A percentile compares a stretch with the other conserved stretches of the same genome.
Conservation (phyloP, 179 eudicot species). For the Camellia oleifera region DNA sequence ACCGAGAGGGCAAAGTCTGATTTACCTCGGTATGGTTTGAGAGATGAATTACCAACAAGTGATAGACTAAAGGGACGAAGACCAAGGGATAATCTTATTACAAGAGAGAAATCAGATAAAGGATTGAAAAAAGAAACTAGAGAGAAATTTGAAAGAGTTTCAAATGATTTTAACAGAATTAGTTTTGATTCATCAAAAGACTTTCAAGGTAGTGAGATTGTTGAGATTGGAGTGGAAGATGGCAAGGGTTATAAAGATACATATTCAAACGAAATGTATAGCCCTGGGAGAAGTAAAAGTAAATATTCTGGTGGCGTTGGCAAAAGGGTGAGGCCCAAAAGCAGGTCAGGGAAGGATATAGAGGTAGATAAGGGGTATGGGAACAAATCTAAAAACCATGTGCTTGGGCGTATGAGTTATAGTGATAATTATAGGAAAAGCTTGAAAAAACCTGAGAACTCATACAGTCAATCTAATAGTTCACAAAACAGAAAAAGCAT, state of each 20-base stretch:
- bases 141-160: conserved; percentile 19
- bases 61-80: conserved; percentile 18
- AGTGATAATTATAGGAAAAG: conserved; percentile 16
- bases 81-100: conserved; percentile 16
- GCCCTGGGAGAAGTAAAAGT: conserved; percentile 16
- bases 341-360: conserved; percentile 21
- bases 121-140: conserved; percentile 14
- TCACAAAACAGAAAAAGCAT: conserved; percentile 14
- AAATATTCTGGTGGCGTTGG: conserved; percentile 9
- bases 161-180: conserved; percentile 13
- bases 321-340: conserved; percentile 11
- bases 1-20: conserved; percentile 41
- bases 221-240: conserved; percentile 25
- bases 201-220: conserved; percentile 20
- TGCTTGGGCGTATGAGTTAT: conserved; percentile 3
- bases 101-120: conserved; percentile 20
- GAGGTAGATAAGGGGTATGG: conserved; percentile 10
- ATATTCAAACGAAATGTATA: conserved; percentile 29
- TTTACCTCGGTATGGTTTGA: conserved; percentile 13
- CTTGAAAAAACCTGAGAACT: conserved; percentile 17
- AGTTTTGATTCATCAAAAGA: conserved; percentile 14
- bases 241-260: conserved; percentile 23
- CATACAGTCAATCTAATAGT: conserved; percentile 11
- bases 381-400: conserved; percentile 14
- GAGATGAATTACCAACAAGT: conserved; percentile 21